Percentiles rank a stretch among this genome's conserved stretches.
phyloP scores from a whole-genome alignment of 805 yeast species.

The Pichia eremophila region DNA sequence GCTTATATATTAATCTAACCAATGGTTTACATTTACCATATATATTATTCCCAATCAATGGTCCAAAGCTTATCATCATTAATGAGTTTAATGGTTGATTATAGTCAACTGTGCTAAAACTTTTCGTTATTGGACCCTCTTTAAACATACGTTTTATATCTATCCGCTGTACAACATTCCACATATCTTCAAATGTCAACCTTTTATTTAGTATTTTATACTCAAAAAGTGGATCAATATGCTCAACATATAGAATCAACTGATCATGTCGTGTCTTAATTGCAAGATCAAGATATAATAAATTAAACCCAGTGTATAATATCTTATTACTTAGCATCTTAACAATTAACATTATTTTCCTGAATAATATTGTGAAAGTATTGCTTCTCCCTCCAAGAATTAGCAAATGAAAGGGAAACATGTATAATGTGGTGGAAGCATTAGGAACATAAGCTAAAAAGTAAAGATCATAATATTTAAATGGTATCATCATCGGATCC shows the following conservation, averaged over 20 bases:
- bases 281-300: not conserved
- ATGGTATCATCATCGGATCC: not conserved
- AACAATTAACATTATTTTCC: not conserved
- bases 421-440: not conserved
- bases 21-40: conserved; percentile 3
- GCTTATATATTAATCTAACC: not conserved
- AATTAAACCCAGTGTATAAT: not conserved
- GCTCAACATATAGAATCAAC: not conserved
- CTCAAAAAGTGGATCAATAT: not conserved
- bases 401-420: not conserved
- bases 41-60: not conserved
- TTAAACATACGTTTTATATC: not conserved
- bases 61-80: not conserved
- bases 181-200: not conserved
- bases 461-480: not conserved
- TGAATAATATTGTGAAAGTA: not conserved
- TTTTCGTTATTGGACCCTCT: not conserved
- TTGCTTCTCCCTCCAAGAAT: not conserved
- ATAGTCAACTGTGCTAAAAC: not conserved
- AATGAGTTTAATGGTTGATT: not conserved
- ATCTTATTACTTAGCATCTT: not conserved
- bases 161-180: not conserved
- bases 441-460: not conserved
- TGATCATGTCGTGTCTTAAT: not conserved
- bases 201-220: not conserved